A percentile compares a stretch with the other conserved stretches of the same genome.
Conservation (phyloP, 805 yeast genomes). For the Starmerella vitae region DNA sequence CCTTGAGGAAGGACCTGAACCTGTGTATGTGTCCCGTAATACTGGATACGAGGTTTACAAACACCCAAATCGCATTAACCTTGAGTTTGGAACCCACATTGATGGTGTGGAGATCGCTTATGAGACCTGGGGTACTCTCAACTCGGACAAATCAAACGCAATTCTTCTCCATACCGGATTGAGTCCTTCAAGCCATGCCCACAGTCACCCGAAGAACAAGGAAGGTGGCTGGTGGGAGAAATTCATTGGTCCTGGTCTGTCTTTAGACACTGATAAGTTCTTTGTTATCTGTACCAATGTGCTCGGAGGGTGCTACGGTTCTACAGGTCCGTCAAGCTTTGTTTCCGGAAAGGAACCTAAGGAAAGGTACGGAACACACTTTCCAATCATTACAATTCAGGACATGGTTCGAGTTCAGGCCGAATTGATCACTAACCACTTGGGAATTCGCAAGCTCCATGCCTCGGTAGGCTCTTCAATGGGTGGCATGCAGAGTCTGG, state of each 20-base stretch:
- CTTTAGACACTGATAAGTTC: conserved; percentile 67
- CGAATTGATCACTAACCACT: conserved; percentile 45
- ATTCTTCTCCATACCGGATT: conserved; percentile 79
- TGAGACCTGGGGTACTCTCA: conserved; percentile 80
- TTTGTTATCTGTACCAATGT: conserved; percentile 84
- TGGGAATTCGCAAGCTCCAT: conserved; percentile 49
- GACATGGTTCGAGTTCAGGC: conserved; percentile 90
- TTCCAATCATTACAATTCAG: conserved; percentile 71
- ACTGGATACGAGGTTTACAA: conserved; percentile 50
- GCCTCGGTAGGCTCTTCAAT: conserved; percentile 84
- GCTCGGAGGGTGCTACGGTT: conserved; percentile 88
- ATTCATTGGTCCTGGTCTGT: conserved; percentile 70
- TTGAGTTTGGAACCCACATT: conserved; percentile 71
- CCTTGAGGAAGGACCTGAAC: conserved; percentile 61
- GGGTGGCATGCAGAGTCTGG: conserved; percentile 98
- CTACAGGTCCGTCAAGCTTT: conserved; percentile 77
- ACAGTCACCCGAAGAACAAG: conserved; percentile 54
- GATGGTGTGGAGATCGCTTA: conserved; percentile 74
- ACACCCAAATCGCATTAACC: conserved; percentile 34
- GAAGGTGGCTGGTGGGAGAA: conserved; percentile 93
- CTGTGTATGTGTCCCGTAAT: conserved; percentile 53
- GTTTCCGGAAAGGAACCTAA: conserved; percentile 62
- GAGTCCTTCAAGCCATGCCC: conserved; percentile 89
- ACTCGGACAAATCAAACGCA: conserved; percentile 51
- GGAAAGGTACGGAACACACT: conserved; percentile 65